Evolutionary conservation across 805 yeast species (phyloP).

Genomic region (Metschnikowia chrysomelidarum): DNA sequence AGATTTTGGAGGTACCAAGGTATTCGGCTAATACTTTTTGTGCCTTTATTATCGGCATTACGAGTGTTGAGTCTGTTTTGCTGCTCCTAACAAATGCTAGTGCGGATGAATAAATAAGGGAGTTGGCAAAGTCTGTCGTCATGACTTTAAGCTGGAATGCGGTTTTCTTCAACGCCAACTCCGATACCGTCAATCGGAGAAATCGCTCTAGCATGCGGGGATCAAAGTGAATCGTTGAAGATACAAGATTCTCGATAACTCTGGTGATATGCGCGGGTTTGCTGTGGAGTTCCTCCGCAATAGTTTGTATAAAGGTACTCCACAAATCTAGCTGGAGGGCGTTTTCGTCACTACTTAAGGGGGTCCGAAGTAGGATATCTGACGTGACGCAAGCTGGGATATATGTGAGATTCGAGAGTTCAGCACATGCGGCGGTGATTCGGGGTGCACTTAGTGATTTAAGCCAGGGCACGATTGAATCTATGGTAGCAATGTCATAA

Average conservation of each 20-base stretch:
- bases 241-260: constrained; percentile 27
- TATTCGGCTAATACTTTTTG: constrained; percentile 30
- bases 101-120: constrained; percentile 24
- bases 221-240: constrained; percentile 27
- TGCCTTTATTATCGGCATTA: constrained; percentile 20
- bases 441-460: constrained; percentile 29
- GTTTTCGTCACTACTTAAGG: constrained; percentile 30
- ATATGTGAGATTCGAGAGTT: constrained; percentile 25
- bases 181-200: constrained; percentile 19
- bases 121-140: constrained; percentile 17
- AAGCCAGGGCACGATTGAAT: constrained; percentile 27
- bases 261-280: constrained; percentile 17
- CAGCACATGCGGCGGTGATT: constrained; percentile 32
- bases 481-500: constrained; percentile 1
- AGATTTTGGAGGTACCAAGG: constrained; percentile 21
- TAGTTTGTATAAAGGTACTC: constrained; percentile 25
- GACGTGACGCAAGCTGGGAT: constrained; percentile 40
- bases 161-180: constrained; percentile 18
- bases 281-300: constrained; percentile 23
- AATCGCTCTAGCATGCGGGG: constrained; percentile 21
- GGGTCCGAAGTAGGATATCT: constrained; percentile 40
- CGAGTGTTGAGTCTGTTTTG: constrained; percentile 3
- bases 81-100: constrained; percentile 16
- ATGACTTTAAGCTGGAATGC: constrained; percentile 23
- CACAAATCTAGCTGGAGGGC: constrained; percentile 38